Evolutionary conservation across 148 eudicot species (phyloP).

Genomic region (Selenicereus undatus): DNA sequence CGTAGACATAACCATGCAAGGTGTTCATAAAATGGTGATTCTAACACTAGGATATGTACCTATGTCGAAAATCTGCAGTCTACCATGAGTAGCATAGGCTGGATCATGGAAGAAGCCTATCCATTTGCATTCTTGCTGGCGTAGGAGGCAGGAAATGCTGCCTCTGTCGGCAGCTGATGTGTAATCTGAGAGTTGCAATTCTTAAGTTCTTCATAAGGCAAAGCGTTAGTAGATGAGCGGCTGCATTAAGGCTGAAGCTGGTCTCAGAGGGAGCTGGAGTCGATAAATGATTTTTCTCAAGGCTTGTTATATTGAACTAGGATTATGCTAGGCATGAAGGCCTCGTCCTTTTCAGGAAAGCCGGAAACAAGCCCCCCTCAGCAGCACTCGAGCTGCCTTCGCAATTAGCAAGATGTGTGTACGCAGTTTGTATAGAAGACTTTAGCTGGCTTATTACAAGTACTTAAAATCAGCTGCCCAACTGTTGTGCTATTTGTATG

Average conservation of each 20-base stretch:
- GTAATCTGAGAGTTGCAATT: not conserved
- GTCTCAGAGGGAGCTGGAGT: not conserved
- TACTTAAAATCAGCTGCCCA: not conserved
- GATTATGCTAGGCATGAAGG: not conserved
- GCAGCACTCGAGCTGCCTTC: not conserved
- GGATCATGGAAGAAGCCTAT: not conserved
- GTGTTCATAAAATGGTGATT: too few relatives aligned
- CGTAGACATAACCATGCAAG: not conserved
- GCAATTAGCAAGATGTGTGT: not conserved
- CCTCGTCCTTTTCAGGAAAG: not conserved
- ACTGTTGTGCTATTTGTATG: not conserved
- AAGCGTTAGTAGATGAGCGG: not conserved
- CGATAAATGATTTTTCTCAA: not conserved
- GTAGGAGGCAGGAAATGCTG: not conserved
- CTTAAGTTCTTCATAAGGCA: too few relatives aligned
- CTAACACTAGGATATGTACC: not conserved
- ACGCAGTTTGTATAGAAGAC: not conserved
- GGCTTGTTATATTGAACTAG: not conserved
- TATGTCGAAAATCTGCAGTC: not conserved
- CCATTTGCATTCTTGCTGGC: not conserved
- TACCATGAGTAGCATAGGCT: not conserved
- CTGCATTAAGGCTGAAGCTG: not conserved
- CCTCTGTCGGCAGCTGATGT: not conserved
- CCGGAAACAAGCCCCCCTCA: not conserved
- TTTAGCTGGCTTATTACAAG: not conserved